Percentiles rank a stretch among this genome's conserved stretches.
These are phyloP conservation scores for Aspergillus sp. DNA, from an alignment of 2,329 filamentous ascomycete genomes.

Conservation along the genomic window DNA sequence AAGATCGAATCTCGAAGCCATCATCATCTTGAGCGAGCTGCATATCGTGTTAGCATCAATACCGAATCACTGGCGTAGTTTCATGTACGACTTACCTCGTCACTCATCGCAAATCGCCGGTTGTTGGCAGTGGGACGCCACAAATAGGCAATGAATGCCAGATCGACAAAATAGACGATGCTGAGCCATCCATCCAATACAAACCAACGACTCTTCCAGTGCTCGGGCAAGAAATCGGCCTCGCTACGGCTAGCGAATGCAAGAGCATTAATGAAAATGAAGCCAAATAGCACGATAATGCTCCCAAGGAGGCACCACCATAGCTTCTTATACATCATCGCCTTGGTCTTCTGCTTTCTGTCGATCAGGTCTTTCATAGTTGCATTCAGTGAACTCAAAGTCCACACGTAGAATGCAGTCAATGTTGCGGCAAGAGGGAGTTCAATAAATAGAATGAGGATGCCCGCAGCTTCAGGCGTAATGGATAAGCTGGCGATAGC, in stretches of 20 bases:
- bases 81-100: slow-evolving; percentile 61
- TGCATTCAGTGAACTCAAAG: slow-evolving; percentile 86
- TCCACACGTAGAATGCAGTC: slow-evolving; percentile 98
- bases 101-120: slow-evolving; percentile 95
- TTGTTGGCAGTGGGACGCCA: slow-evolving; percentile 98
- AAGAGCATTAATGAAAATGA: slow-evolving; percentile 98
- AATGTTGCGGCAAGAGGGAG: slow-evolving; percentile 87
- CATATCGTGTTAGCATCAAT: slow-evolving; percentile 25
- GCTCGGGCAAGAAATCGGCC: slow-evolving; percentile 88
- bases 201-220: slow-evolving; percentile 98
- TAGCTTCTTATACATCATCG: slow-evolving; percentile 93
- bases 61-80: background rate
- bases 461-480: slow-evolving; percentile 84
- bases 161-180: slow-evolving; percentile 90
- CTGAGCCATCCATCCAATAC: slow-evolving; percentile 97
- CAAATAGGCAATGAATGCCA: slow-evolving; percentile 88
- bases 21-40: slow-evolving; percentile 95
- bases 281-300: slow-evolving; percentile 93
- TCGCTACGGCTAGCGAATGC: slow-evolving; percentile 83
- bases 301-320: slow-evolving; percentile 96
- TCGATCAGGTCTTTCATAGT: slow-evolving; percentile 97
- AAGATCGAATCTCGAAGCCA: slow-evolving; percentile 93
- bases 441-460: slow-evolving; percentile 88
- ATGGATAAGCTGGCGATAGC: slow-evolving; percentile 85
- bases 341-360: slow-evolving; percentile 90